phyloP scores from a whole-genome alignment of 805 yeast genomes.

The Wickerhamomyces tratensis region DNA sequence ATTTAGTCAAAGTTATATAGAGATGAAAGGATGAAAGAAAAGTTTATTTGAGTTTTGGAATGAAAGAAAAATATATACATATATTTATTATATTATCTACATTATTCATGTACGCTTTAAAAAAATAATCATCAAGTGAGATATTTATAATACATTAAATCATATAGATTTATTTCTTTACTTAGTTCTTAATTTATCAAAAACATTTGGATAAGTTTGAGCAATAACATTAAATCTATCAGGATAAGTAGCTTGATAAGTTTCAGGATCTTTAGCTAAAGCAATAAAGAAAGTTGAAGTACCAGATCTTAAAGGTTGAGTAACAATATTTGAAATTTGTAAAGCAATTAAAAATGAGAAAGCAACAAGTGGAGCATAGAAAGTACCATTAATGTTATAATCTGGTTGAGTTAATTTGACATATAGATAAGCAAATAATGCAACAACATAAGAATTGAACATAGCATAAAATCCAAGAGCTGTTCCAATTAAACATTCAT shows the following conservation, averaged over 20 bases:
- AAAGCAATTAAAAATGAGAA: conserved; percentile 64
- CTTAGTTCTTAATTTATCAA: conserved; percentile 36
- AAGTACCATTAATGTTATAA: conserved; percentile 49
- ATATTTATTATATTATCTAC: too few relatives aligned
- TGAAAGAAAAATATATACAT: too few relatives aligned
- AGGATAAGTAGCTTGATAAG: conserved; percentile 66
- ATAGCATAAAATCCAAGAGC: conserved; percentile 70
- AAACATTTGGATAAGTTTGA: conserved; percentile 58
- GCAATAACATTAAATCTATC: conserved; percentile 55
- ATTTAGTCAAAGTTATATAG: too few relatives aligned
- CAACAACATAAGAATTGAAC: conserved; percentile 59
- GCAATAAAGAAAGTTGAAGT: conserved; percentile 79
- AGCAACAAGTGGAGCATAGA: conserved; percentile 65
- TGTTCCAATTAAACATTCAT: conserved; percentile 73
- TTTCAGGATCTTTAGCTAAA: conserved; percentile 76
- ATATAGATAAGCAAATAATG: conserved; percentile 55
- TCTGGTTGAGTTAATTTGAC: conserved; percentile 58
- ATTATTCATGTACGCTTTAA: too few relatives aligned
- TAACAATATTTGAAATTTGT: conserved; percentile 65
- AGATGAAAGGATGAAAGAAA: too few relatives aligned
- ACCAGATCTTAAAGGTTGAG: conserved; percentile 73
- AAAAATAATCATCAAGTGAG: too few relatives aligned
- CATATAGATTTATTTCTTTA: not conserved
- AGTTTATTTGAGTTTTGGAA: too few relatives aligned
- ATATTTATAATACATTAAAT: too few relatives aligned